Base-by-base conservation (phyloP, 352 stramenopile genomes). In the Pythium oligandrum region DNA sequence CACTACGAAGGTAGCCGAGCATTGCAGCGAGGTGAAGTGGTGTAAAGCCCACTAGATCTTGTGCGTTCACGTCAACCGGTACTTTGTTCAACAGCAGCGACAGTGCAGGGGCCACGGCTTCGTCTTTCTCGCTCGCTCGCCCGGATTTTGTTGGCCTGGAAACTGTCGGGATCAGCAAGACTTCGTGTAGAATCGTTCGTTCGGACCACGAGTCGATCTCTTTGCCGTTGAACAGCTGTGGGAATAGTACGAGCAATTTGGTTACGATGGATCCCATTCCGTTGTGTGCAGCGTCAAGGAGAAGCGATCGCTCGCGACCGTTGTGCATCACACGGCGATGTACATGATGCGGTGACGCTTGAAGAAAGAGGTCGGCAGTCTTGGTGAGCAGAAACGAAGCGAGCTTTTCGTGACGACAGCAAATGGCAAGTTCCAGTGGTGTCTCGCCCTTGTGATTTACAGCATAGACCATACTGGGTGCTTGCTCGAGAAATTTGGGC, bases 21-120 rank as follows among this genome's bases (percentile, higher is more conserved):
- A 71, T 63, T 7, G 76, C 68, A 3, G 79, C 76, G 8, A 78
- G 53, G 47, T 90, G 79, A 2, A 90, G 55, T 10, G 71, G 59
- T 1, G 76, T 88, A 34, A 87, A 84, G 0, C 76, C 79, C 32
- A 81, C 63, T 12, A 76, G 64, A 40, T 90, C 76, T 40, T 75
- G 67, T 8, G 68, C 73, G 43, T 84, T 70, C 11, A 88, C 40
- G 40, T 70, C 42, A 35, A 68, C 43, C 2, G 50, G 57, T 2
- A 67, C 59, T 10, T 76, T 75, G 30, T 59, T 61, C 3, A 85
- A 48, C 9, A 88, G 36, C 10, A 34, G 62, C 9, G 67, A 50
- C 8, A 78, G 45, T 34, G 69, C 62, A 5, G 44, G 49, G 4
- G 46, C 51, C 34, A 81, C 63, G 4, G 59, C 48, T n/a, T 82